Conservation (phyloP, 306 rosid genomes). For the Comarum palustre region DNA sequence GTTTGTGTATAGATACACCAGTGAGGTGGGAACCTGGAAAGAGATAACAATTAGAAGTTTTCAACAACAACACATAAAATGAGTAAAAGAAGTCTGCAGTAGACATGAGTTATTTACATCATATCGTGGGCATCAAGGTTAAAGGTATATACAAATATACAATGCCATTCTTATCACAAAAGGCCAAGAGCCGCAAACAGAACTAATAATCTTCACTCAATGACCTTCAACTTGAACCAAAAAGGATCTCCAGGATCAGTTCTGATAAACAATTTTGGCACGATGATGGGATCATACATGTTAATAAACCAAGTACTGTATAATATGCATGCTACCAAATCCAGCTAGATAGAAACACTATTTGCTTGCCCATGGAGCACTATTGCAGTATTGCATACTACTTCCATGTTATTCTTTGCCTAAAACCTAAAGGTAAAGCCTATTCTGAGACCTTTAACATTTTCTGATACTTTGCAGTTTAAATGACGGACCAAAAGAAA, state of each 20-base stretch:
- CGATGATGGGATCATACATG: not conserved
- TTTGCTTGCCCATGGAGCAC: not conserved
- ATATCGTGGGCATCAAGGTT: not conserved
- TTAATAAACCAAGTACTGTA: not conserved
- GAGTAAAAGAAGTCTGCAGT: not conserved
- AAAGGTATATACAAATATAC: not conserved
- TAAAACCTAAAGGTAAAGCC: not conserved
- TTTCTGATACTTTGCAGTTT: not conserved
- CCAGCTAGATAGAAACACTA: not conserved
- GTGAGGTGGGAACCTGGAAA: conserved; percentile 34
- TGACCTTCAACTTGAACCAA: not conserved
- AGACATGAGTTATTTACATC: not conserved
- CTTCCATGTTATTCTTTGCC: not conserved
- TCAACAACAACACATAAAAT: not conserved
- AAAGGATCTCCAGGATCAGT: not conserved
- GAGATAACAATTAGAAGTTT: not conserved
- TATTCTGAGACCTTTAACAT: not conserved
- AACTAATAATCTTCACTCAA: not conserved
- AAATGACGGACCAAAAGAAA: not conserved
- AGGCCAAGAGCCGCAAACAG: not conserved
- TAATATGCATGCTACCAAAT: not conserved
- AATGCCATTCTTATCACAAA: not conserved
- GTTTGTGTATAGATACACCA: conserved; percentile 23
- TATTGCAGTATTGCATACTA: not conserved
- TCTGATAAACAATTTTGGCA: not conserved